These are phyloP conservation scores for Glebionis coronaria DNA, from an alignment of 129 eudicot genomes.

Conservation along the genomic window DNA sequence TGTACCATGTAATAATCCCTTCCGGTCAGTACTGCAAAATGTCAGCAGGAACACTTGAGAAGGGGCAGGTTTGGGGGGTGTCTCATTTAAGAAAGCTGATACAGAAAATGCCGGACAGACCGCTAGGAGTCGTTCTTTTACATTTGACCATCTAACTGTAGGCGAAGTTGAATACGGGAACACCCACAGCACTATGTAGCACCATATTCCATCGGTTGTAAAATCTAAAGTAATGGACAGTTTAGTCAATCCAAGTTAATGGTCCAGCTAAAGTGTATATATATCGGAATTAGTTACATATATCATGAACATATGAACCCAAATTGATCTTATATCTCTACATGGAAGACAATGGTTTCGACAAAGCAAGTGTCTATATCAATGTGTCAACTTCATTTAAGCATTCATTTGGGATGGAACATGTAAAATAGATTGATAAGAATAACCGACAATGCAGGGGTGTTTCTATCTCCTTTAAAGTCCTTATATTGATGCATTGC, in stretches of 20 bases:
- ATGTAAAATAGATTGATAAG: background rate
- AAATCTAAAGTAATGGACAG: constrained; percentile 42
- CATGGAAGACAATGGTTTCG: too few species aligned
- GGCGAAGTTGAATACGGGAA: constrained; percentile 51
- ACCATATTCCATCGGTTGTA: constrained; percentile 91
- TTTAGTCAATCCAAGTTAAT: constrained; percentile 2
- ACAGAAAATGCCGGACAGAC: constrained; percentile 59
- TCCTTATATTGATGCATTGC: background rate
- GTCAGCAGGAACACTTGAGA: constrained; percentile 54
- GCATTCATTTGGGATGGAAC: background rate
- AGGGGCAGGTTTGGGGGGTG: constrained; percentile 39
- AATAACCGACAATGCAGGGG: background rate
- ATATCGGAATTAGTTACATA: constrained; percentile 5
- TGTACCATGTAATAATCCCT: constrained; percentile 70
- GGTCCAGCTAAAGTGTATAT: background rate
- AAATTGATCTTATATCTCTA: background rate
- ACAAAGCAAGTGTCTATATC: background rate
- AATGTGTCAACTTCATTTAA: background rate
- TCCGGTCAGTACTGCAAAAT: constrained; percentile 57
- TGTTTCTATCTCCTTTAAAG: background rate
- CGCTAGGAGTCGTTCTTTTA: constrained; percentile 70
- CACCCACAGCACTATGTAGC: constrained; percentile 79
- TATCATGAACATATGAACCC: background rate
- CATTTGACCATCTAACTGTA: constrained; percentile 57
- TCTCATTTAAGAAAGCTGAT: constrained; percentile 47